Evolutionary conservation across 495 filamentous ascomycete genomes (phyloP).

Genomic region (Physcia stellaris): DNA sequence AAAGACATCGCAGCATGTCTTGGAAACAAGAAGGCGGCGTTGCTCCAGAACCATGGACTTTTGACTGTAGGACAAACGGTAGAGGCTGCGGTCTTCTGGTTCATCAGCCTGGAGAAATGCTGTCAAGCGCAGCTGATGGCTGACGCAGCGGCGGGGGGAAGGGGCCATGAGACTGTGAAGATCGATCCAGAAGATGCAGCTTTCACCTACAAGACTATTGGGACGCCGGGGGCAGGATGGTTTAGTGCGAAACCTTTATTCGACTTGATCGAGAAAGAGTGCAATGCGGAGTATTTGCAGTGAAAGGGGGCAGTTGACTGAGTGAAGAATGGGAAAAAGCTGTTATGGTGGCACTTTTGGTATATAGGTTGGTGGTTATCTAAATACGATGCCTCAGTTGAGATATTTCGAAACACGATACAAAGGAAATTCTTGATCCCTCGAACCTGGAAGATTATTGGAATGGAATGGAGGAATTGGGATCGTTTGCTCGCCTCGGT

Average conservation of each 20-base stretch:
- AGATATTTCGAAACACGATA: too few species aligned
- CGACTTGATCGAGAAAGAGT: constrained; percentile 56
- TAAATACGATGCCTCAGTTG: too few species aligned
- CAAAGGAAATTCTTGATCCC: too few species aligned
- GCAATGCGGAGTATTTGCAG: constrained; percentile 41
- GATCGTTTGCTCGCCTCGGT: too few species aligned
- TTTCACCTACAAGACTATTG: constrained; percentile 55
- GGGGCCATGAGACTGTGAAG: constrained; percentile 50
- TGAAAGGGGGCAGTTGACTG: too few species aligned
- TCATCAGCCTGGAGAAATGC: constrained; percentile 58
- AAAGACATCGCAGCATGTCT: constrained; percentile 49
- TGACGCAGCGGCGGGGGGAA: constrained; percentile 56
- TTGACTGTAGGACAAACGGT: constrained; percentile 40
- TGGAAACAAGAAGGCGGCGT: constrained; percentile 52
- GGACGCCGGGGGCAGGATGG: constrained; percentile 47
- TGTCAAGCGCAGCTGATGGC: constrained; percentile 65
- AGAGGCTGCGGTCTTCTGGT: constrained; percentile 59
- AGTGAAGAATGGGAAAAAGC: too few species aligned
- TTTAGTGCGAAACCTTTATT: constrained; percentile 64
- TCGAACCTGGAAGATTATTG: too few species aligned
- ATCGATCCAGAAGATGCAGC: constrained; percentile 54
- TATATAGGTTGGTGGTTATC: too few species aligned
- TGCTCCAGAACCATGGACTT: constrained; percentile 59
- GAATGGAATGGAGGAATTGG: too few species aligned
- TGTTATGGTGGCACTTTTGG: too few species aligned